Base-by-base conservation (phyloP, 2,329 filamentous ascomycete species). In the Claviceps sorghi region DNA sequence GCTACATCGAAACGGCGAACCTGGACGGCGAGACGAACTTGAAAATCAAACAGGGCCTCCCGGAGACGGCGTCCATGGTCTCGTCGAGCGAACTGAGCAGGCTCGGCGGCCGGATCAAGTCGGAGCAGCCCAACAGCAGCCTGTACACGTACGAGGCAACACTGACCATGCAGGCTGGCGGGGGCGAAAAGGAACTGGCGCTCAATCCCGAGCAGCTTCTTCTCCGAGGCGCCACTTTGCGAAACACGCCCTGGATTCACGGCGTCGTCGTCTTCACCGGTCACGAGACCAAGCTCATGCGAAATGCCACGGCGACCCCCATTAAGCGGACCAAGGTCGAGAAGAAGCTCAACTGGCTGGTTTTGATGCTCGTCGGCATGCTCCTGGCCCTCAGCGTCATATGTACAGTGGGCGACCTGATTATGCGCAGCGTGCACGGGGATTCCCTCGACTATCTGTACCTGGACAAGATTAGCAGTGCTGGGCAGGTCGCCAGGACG, bases 261-360 rank as follows among this genome's bases (percentile, higher is more conserved):
- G 93, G 91, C 41, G 79, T 95, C 19, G 93, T 98, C 52, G 91
- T 98, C 17, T 98, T 97, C 62, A 72, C 69, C 11, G 93, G 93
- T 50, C 93, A 98, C 68, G 93, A 98, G 71, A 97, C 93, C 7
- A 98, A 98, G 70, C 78, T 98, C 57, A 97, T 98, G 93, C 84
- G 93, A 60, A 98, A 98, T 65, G 94, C 93, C 19, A 98, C 91
- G 3, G 91, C 91, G 4, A 86, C 93, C 1, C 94, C 93, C 6
- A 98, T 98, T 72, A 98, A 98, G 73, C 86, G 91, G 53, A 98
- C 93, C 38, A 91, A 90, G 59, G 91, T 98, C 7, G 93, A 98
- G 69, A 82, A 84, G 56, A 86, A 94, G 73, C 85, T 98, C 59
- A 98, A 98, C 68, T 80, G 83, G 61, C 86, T 97, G 56, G 95